Percentiles rank a stretch among this genome's conserved stretches.
Evolutionary conservation across 2,329 filamentous ascomycete genomes (phyloP).

Genomic region (Nemania sp.): DNA sequence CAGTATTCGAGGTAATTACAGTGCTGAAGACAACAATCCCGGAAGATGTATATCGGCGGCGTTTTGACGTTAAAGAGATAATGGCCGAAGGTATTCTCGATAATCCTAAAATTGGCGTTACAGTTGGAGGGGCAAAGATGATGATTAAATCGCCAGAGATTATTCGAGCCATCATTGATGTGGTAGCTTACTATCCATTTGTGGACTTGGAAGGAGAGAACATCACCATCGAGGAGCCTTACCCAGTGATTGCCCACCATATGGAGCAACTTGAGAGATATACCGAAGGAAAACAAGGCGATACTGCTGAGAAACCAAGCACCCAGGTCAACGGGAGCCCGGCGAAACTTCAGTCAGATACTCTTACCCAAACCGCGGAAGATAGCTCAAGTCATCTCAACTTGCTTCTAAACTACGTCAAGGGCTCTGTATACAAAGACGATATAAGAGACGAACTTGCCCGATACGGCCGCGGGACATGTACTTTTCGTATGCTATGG

Average conservation of each 20-base stretch:
- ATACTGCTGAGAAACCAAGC: too few species aligned
- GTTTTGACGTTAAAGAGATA: too few species aligned
- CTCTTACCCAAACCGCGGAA: not conserved
- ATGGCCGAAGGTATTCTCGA: too few species aligned
- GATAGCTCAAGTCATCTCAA: not conserved
- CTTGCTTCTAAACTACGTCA: not conserved
- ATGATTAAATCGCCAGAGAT: not conserved
- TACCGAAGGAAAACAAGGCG: not conserved
- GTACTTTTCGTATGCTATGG: not conserved
- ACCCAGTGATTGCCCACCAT: conserved; percentile 3
- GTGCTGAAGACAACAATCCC: too few species aligned
- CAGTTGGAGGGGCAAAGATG: not conserved
- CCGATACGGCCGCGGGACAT: not conserved
- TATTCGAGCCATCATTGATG: not conserved
- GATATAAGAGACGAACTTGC: not conserved
- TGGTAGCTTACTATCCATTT: not conserved
- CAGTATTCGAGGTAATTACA: too few species aligned
- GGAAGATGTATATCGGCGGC: too few species aligned
- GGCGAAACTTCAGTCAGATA: too few species aligned
- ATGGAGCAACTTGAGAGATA: not conserved
- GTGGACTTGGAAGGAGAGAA: not conserved
- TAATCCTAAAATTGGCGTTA: too few species aligned
- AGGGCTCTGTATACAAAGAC: not conserved
- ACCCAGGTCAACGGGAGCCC: too few species aligned
- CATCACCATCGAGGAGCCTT: not conserved